Evolutionary conservation across 2,329 filamentous ascomycete genomes (phyloP).

Genomic region (Sclerotinia nivalis): DNA sequence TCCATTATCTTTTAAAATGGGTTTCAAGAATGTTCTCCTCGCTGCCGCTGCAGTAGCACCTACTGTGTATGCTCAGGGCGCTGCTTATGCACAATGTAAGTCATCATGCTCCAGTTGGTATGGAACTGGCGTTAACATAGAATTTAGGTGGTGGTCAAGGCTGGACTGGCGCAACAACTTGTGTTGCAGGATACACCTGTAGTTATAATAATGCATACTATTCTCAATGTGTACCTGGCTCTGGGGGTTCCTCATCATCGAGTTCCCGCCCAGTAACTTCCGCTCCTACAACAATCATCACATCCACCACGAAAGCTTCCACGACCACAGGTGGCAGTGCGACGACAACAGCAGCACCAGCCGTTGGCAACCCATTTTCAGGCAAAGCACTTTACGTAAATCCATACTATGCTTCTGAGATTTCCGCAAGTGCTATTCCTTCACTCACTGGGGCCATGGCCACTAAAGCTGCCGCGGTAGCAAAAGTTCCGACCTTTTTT

Average conservation of each 20-base stretch:
- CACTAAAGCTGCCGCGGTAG: slow-evolving; percentile 51
- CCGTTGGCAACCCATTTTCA: slow-evolving; percentile 54
- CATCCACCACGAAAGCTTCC: slow-evolving; percentile 13
- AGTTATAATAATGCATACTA: slow-evolving; percentile 34
- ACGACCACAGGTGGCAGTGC: slow-evolving; percentile 24
- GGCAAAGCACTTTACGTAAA: slow-evolving; percentile 54
- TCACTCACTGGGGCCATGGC: slow-evolving; percentile 57
- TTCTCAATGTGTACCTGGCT: slow-evolving; percentile 39
- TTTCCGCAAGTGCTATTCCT: slow-evolving; percentile 59
- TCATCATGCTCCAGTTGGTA: neutral
- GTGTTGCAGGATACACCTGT: slow-evolving; percentile 37
- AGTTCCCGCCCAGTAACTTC: slow-evolving; percentile 28
- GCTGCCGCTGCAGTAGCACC: slow-evolving; percentile 40
- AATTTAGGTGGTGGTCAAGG: slow-evolving; percentile 35
- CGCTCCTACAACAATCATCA: slow-evolving; percentile 24
- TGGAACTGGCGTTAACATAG: neutral
- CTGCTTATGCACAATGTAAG: slow-evolving; percentile 39
- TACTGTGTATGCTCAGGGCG: slow-evolving; percentile 34
- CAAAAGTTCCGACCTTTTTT: slow-evolving; percentile 52
- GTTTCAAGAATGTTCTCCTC: slow-evolving; percentile 34
- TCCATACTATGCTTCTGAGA: slow-evolving; percentile 54
- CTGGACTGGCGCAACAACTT: slow-evolving; percentile 36
- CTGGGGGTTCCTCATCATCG: slow-evolving; percentile 27
- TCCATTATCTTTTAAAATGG: slow-evolving; percentile 32
- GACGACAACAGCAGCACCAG: slow-evolving; percentile 39